Conservation (phyloP, 2,329 filamentous ascomycete species). For the Aspergillus flavus region DNA sequence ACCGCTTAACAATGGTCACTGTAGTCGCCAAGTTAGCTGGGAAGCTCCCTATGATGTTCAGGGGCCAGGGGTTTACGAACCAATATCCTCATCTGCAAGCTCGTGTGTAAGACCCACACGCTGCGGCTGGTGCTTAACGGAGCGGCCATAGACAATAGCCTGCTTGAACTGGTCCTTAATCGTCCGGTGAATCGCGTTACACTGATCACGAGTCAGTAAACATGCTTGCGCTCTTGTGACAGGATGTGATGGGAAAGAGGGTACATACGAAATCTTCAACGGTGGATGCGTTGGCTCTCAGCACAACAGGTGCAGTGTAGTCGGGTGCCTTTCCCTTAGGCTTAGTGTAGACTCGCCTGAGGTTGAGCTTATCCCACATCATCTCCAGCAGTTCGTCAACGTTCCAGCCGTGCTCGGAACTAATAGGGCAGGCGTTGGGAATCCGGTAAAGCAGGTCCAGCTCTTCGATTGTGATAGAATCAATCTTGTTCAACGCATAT, state of each 20-base stretch:
- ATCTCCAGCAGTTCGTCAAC: constrained; percentile 93
- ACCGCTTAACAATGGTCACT: constrained; percentile 73
- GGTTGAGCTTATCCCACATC: constrained; percentile 97
- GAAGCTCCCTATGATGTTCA: neutral
- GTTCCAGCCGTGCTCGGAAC: constrained; percentile 97
- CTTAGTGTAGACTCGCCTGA: constrained; percentile 95
- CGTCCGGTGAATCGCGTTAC: constrained; percentile 93
- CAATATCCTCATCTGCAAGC: constrained; percentile 94
- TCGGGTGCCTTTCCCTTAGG: constrained; percentile 94
- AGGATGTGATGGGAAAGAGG: constrained; percentile 4
- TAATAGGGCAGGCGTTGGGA: constrained; percentile 95
- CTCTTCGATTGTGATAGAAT: constrained; percentile 96
- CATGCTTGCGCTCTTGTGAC: neutral
- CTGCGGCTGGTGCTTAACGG: constrained; percentile 98
- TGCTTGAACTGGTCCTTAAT: constrained; percentile 95
- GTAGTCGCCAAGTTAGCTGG: constrained; percentile 28
- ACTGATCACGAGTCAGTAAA: constrained; percentile 59
- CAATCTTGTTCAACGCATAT: constrained; percentile 98
- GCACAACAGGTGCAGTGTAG: constrained; percentile 86
- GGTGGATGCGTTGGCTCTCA: constrained; percentile 79
- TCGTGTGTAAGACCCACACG: constrained; percentile 89
- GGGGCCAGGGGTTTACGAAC: constrained; percentile 55
- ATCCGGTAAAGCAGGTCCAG: constrained; percentile 95
- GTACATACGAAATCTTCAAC: constrained; percentile 92
- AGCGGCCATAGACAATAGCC: constrained; percentile 95